Percentiles rank a stretch among this genome's conserved stretches.
These are phyloP conservation scores for Takashimella koratensis DNA, from an alignment of 1,284 basidiomycete genomes.

Conservation along the genomic window DNA sequence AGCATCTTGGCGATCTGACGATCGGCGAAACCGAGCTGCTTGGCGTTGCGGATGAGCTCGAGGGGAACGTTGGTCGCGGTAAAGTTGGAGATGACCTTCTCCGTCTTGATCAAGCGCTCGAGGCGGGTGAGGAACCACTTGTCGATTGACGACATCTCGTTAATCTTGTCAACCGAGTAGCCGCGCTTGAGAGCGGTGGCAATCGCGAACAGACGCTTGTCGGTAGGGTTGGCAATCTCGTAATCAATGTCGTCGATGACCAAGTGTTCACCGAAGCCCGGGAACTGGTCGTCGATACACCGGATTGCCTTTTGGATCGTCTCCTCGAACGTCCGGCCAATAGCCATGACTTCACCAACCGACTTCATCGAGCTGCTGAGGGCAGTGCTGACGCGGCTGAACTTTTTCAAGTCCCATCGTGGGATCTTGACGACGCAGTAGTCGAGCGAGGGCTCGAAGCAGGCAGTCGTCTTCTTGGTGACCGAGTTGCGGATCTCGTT, in stretches of 20 bases:
- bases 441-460: conserved; percentile 97
- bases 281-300: conserved; percentile 90
- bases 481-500: conserved; percentile 98
- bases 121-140: conserved; percentile 95
- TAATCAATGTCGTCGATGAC: conserved; percentile 77
- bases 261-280: conserved; percentile 72
- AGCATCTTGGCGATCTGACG: conserved; percentile 77
- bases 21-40: conserved; percentile 96
- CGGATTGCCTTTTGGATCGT: conserved; percentile 97
- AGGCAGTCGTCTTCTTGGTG: conserved; percentile 92
- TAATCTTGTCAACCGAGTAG: conserved; percentile 92
- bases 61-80: conserved; percentile 65
- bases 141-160: conserved; percentile 96
- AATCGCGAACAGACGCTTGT: conserved; percentile 95
- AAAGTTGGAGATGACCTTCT: conserved; percentile 62
- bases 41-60: conserved; percentile 72
- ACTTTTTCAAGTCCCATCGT: conserved; percentile 98
- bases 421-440: conserved; percentile 98
- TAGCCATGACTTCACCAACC: conserved; percentile 98
- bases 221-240: conserved; percentile 59
- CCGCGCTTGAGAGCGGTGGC: conserved; percentile 93
- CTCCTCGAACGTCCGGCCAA: conserved; percentile 96
- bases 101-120: conserved; percentile 75
- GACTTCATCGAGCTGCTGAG: conserved; percentile 97
- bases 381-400: conserved; percentile 80